Evolutionary conservation across 2,329 filamentous ascomycete species (phyloP), one percentile per base, ranked within the genome.

Genomic region (Colletotrichum lentis): DNA sequence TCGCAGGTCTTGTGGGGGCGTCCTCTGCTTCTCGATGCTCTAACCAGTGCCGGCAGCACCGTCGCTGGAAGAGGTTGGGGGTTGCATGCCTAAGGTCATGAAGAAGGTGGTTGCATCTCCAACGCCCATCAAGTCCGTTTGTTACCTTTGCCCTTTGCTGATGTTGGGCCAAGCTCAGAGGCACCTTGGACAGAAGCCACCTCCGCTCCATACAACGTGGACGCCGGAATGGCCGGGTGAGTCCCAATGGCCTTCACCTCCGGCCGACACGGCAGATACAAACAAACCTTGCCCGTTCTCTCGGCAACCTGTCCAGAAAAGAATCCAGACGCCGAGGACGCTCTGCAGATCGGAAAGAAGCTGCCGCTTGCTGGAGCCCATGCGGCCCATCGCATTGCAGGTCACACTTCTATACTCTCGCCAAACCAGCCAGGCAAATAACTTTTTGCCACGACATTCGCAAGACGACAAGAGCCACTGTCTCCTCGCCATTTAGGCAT

Each of bases 1-100:
- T 41, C 53, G 65, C 47, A 68, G n/a, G 22, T 68, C 56, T 61
- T 49, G 61, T 58, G 65, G 54, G 52, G 50, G 50, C 20, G 11
- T 27, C 35, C 10, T 20, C 20, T 52, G 46, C 20, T 57, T 57
- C 27, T 31, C 12, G 49, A 54, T 41, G 35, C 24, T 56, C 41
- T 60, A 47, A 20, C 44, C 56, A 49, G 43, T 47, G 44, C 44
- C 56, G 56, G 44, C 56, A 49, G 44, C 35, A n/a, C 56, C 35
- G 35, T 59, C 43, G 24, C 10, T 49, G 43, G 44, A 41, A 35
- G 31, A 7, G 31, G 31, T 35, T 35, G 31, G 55, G 55, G 55
- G 41, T 58, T 27, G 27, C 31, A 24, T 22, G 31, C 31, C 24
- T n/a, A 35, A 41, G 24, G 24, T n/a, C 49, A 8, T 20, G 49